These are phyloP conservation scores for Lipomyces orientalis DNA, from an alignment of 805 yeast species.

Conservation along the genomic window DNA sequence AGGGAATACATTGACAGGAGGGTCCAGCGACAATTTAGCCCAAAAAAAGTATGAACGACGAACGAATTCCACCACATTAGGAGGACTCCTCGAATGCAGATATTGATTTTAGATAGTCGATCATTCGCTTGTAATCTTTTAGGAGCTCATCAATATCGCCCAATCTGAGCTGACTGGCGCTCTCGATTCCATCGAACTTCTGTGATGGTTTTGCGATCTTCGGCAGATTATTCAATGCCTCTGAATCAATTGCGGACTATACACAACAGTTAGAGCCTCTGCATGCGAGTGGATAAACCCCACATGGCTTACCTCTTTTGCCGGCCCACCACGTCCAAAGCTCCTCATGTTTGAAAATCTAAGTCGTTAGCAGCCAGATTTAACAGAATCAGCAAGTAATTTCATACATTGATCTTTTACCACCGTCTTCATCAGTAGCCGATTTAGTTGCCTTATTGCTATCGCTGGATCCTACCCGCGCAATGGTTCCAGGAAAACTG, in stretches of 20 bases:
- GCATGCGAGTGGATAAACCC: background rate
- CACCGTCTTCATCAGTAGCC: background rate
- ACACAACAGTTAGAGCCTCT: background rate
- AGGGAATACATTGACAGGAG: too few relatives aligned
- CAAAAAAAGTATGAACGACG: background rate
- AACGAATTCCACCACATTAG: background rate
- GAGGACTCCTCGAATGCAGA: constrained; percentile 40
- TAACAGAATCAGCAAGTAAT: background rate
- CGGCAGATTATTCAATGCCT: constrained; percentile 5
- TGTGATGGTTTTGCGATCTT: constrained; percentile 19
- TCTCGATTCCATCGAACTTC: constrained; percentile 21
- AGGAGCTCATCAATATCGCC: constrained; percentile 47
- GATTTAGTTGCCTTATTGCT: background rate
- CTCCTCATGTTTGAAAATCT: constrained; percentile 26
- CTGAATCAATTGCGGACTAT: background rate
- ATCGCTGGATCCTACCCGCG: constrained; percentile 13
- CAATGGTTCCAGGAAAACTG: constrained; percentile 4
- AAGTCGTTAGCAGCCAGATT: background rate
- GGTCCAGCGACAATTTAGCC: background rate
- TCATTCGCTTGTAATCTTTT: constrained; percentile 48
- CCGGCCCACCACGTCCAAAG: constrained; percentile 15
- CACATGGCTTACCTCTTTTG: constrained; percentile 4
- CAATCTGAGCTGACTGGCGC: constrained; percentile 45
- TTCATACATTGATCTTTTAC: constrained; percentile 2
- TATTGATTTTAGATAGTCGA: constrained; percentile 41